Evolutionary conservation across 257 asterid species (phyloP), one percentile per base, ranked within the genome.

Genomic region (Scutellaria galericulata): DNA sequence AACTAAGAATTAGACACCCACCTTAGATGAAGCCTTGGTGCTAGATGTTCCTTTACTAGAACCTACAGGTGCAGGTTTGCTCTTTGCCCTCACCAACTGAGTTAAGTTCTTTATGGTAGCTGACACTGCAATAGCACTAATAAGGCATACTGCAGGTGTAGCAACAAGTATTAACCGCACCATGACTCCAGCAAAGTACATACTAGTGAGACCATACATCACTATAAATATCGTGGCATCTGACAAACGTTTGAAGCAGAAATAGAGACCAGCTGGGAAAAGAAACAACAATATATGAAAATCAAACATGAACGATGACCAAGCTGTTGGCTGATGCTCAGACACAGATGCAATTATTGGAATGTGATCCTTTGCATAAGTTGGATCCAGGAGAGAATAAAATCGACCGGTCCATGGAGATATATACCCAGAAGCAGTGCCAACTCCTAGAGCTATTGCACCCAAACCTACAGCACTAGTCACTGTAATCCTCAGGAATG

Each of bases 171-270:
- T 95, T 77, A 95, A 78, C 64, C 99, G 90, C 79, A 95, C 99
- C 99, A 95, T 95, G 77, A 95, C 99, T 71, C 99, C 99, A 82
- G 99, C 97, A 71, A 95, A 95, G 82, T 95, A 95, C 98, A 95
- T 95, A 79, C 99, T 95, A 55, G 97, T 92, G 77, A 92, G 97
- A 72, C 99, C 99, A 71, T 95, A 95, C 95, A 95, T 88, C 86
- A 91, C 95, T 48, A 95, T 91, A 76, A 95, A 95, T 71, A 95
- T 92, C 1, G 98, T 91, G 68, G 95, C 99, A 78, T 95, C 99
- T 13, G 99, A 83, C 80, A 92, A 81, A 70, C 97, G 91, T 79
- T 95, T 95, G 95, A 95, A 95, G 88, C 99, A 95, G 93, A 95
- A 95, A 82, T 95, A 91, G 68, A 95, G 86, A 61, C 99, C 98